Evolutionary conservation across 176 grass and related monocot species (phyloP).

Genomic region (Urochloa ruziziensis): DNA sequence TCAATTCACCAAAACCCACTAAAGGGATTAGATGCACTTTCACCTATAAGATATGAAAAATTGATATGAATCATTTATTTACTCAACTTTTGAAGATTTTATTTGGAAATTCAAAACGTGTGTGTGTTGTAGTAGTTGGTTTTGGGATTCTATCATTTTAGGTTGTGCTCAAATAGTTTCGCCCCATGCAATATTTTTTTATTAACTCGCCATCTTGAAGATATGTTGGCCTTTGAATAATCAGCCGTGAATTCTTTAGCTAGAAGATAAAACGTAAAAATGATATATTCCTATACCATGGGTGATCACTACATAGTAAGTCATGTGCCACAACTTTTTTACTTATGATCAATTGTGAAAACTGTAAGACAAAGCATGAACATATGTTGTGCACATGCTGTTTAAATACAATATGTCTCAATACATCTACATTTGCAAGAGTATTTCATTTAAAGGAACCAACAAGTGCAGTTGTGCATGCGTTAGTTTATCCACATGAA

Average conservation of each 20-base stretch:
- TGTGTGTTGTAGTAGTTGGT: neutral
- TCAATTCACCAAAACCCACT: no score
- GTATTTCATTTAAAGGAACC: no score
- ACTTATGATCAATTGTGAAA: no score
- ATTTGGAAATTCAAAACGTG: neutral
- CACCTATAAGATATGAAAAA: neutral
- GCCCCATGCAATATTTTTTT: neutral
- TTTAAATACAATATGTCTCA: no score
- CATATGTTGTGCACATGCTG: no score
- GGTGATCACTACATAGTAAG: neutral
- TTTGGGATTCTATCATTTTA: neutral
- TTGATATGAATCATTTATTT: neutral
- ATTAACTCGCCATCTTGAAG: neutral
- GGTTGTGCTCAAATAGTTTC: neutral
- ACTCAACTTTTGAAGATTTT: neutral
- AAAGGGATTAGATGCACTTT: no score
- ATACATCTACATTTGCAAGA: no score
- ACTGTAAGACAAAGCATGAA: no score
- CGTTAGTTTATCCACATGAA: no score
- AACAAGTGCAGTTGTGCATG: no score
- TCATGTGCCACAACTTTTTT: no score
- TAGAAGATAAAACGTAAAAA: neutral
- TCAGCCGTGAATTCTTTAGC: neutral
- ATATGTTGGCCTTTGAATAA: neutral
- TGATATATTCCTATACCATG: neutral